A percentile compares a stretch with the other conserved stretches of the same genome.
phyloP scores from a whole-genome alignment of 768 basidiomycete species.

The Paxillus involutus region DNA sequence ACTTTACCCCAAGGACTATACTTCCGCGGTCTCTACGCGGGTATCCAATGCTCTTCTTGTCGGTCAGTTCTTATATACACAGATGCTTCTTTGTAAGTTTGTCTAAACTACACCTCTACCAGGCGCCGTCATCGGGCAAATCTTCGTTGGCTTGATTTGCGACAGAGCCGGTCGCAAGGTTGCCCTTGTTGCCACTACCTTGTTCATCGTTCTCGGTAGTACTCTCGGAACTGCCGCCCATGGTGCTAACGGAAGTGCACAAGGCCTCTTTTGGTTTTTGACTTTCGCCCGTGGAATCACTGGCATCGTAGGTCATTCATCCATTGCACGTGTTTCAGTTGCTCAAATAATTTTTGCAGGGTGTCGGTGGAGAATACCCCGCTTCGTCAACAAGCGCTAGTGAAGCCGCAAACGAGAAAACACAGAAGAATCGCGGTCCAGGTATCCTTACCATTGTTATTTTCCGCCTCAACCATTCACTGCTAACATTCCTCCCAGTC shows the following conservation, averaged over 20 bases:
- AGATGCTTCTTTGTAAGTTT: not conserved
- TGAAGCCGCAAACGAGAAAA: constrained; percentile 74
- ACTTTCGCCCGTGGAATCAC: constrained; percentile 72
- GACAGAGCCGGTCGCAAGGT: constrained; percentile 74
- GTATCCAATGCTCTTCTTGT: constrained; percentile 72
- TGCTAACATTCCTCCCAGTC: constrained; percentile 33
- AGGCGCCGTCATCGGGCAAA: constrained; percentile 64
- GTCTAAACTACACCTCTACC: constrained; percentile 4
- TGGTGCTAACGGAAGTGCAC: constrained; percentile 52
- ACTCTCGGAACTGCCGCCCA: constrained; percentile 68
- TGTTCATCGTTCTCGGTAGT: constrained; percentile 68
- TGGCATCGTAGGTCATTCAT: constrained; percentile 47
- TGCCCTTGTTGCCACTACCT: constrained; percentile 68
- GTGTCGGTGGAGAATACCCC: constrained; percentile 79
- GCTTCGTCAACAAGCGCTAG: constrained; percentile 67
- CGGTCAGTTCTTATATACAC: constrained; percentile 39
- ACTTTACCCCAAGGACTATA: constrained; percentile 65
- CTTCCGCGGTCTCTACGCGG: constrained; percentile 58
- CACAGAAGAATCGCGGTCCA: constrained; percentile 58
- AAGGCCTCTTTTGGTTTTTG: constrained; percentile 73
- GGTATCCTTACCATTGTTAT: constrained; percentile 30
- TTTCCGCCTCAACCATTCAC: not conserved
- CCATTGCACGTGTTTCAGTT: not conserved
- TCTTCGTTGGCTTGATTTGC: constrained; percentile 66
- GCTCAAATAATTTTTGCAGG: constrained; percentile 34